Evolutionary conservation across 495 filamentous ascomycete species (phyloP).

Genomic region (Penicillium atrosanguineum): DNA sequence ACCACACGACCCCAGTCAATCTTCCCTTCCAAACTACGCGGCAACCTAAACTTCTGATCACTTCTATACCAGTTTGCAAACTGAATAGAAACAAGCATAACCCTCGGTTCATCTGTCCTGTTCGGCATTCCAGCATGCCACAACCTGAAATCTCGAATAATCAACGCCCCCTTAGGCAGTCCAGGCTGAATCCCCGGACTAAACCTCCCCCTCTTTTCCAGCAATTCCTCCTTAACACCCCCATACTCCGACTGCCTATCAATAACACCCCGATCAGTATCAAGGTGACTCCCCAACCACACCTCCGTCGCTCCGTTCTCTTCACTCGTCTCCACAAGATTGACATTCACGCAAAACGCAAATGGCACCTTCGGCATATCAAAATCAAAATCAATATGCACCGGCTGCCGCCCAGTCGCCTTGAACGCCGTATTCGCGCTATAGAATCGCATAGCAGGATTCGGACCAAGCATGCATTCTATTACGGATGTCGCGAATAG

Average conservation of each 20-base stretch:
- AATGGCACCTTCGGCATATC: slow-evolving; percentile 39
- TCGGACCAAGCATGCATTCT: slow-evolving; percentile 46
- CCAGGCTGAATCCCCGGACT: slow-evolving; percentile 35
- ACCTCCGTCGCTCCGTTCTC: slow-evolving; percentile 44
- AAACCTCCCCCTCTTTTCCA: slow-evolving; percentile 29
- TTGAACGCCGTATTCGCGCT: slow-evolving; percentile 53
- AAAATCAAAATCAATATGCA: slow-evolving; percentile 56
- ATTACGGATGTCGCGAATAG: slow-evolving; percentile 50
- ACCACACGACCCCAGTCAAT: slow-evolving; percentile 17
- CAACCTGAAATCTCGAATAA: slow-evolving; percentile 40
- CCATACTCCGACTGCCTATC: slow-evolving; percentile 13
- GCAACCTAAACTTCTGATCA: slow-evolving; percentile 18
- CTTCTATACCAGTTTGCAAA: slow-evolving; percentile 32
- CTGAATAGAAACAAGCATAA: slow-evolving; percentile 39
- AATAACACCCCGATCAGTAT: slow-evolving; percentile 26
- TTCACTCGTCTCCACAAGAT: slow-evolving; percentile 24
- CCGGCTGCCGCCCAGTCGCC: slow-evolving; percentile 42
- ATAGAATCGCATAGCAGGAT: slow-evolving; percentile 48
- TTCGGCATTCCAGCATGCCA: slow-evolving; percentile 49
- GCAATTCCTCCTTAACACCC: slow-evolving; percentile 22
- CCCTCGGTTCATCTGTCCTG: slow-evolving; percentile 35
- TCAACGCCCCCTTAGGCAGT: slow-evolving; percentile 37
- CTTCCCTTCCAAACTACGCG: slow-evolving; percentile 15
- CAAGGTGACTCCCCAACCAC: slow-evolving; percentile 40
- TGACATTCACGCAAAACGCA: slow-evolving; percentile 22